Percentiles rank a stretch among this genome's conserved stretches.
These are phyloP conservation scores for Glycine latifolia DNA, from an alignment of 306 rosid species.

Conservation along the genomic window DNA sequence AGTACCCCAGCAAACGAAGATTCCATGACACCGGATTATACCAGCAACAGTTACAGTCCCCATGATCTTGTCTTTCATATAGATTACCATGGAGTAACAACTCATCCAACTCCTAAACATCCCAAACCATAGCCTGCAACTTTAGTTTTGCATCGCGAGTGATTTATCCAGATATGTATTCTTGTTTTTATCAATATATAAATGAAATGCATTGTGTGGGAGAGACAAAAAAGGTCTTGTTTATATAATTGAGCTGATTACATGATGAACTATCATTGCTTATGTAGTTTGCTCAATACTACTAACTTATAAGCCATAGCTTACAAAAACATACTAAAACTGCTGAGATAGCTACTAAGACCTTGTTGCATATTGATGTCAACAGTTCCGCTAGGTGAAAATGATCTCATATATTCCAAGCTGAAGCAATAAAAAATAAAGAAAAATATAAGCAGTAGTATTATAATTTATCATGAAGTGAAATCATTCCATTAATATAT, in stretches of 20 bases:
- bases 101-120: constrained; percentile 95
- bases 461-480: constrained; percentile 68
- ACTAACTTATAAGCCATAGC: constrained; percentile 27
- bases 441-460: neutral
- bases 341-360: constrained; percentile 30
- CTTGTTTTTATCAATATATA: constrained; percentile 45
- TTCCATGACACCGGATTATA: constrained; percentile 45
- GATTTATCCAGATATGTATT: constrained; percentile 51
- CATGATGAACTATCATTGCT: constrained; percentile 35
- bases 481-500: constrained; percentile 78
- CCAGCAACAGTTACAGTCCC: constrained; percentile 44
- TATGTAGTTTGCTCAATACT: constrained; percentile 22
- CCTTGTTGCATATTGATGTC: neutral
- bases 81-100: constrained; percentile 90
- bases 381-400: constrained; percentile 23
- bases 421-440: constrained; percentile 4
- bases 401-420: constrained; percentile 38
- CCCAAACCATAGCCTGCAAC: constrained; percentile 62
- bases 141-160: constrained; percentile 42
- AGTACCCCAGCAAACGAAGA: constrained; percentile 48
- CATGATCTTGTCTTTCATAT: constrained; percentile 73
- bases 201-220: constrained; percentile 40
- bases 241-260: constrained; percentile 19
- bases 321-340: constrained; percentile 32
- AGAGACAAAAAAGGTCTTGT: constrained; percentile 22